phyloP scores from a whole-genome alignment of 1,284 basidiomycete species.

The Inonotus obliquus region DNA sequence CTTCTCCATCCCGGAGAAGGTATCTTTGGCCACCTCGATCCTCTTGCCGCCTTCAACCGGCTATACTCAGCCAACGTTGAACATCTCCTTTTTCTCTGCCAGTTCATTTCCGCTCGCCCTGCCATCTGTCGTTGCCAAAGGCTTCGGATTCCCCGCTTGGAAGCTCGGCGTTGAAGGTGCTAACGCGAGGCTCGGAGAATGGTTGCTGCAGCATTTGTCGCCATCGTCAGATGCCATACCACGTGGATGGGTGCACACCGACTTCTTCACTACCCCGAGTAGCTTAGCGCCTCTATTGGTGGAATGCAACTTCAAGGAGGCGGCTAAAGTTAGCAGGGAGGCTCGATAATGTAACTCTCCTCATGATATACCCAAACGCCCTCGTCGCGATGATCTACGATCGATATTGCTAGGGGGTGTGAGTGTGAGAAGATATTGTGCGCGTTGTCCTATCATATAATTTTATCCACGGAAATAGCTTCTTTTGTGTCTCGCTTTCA shows the following conservation, averaged over 20 bases:
- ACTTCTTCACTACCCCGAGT: conserved; percentile 60
- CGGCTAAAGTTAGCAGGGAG: not conserved
- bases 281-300: conserved; percentile 61
- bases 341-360: not conserved
- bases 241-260: conserved; percentile 69
- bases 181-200: conserved; percentile 66
- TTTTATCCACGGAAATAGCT: not conserved
- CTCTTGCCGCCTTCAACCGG: conserved; percentile 40
- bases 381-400: not conserved
- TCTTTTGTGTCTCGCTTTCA: not conserved
- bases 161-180: conserved; percentile 79
- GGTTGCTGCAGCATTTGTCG: conserved; percentile 54
- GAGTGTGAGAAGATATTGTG: not conserved
- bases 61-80: conserved; percentile 43
- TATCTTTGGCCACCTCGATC: conserved; percentile 46
- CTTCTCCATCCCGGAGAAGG: conserved; percentile 76
- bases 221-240: conserved; percentile 26
- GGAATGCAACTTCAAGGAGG: conserved; percentile 58
- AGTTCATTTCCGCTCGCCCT: conserved; percentile 74
- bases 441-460: not conserved
- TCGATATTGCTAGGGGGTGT: not conserved
- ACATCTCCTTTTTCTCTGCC: conserved; percentile 78
- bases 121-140: conserved; percentile 69
- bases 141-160: conserved; percentile 72
- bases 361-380: not conserved